A percentile compares a stretch with the other conserved stretches of the same genome.
Conservation (phyloP, 345 rosid genomes). For the Camelina laxa region DNA sequence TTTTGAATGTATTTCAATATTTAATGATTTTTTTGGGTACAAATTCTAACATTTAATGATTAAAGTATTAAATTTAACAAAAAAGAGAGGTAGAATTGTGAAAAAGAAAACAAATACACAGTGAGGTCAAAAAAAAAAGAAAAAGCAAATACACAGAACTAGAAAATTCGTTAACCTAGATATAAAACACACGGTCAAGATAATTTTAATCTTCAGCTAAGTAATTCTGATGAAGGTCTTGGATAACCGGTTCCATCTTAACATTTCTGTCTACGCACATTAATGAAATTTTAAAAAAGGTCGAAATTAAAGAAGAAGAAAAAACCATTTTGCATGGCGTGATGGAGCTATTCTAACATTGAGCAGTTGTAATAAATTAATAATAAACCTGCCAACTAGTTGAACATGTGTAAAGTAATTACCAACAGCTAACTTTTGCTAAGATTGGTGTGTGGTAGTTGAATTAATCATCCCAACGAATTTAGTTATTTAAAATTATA, state of each 20-base stretch:
- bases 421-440: conserved; percentile 36
- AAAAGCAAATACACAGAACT: background rate
- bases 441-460: conserved; percentile 22
- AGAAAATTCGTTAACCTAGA: background rate
- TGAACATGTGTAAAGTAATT: conserved; percentile 36
- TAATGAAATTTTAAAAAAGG: background rate
- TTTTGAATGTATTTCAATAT: no score
- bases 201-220: no score
- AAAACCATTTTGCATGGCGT: background rate
- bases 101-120: background rate
- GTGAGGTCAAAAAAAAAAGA: no score
- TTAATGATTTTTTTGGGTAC: no score
- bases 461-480: conserved; percentile 15
- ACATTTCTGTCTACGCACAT: background rate
- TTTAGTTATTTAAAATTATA: background rate
- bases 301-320: background rate
- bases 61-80: background rate
- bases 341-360: background rate
- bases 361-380: conserved; percentile 2
- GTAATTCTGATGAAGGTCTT: no score
- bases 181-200: no score
- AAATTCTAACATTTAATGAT: no score
- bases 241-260: background rate
- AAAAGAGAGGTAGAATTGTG: background rate
- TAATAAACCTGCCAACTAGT: conserved; percentile 21